Conservation (phyloP, 805 yeast species). For the Yamadazyma insecticola region DNA sequence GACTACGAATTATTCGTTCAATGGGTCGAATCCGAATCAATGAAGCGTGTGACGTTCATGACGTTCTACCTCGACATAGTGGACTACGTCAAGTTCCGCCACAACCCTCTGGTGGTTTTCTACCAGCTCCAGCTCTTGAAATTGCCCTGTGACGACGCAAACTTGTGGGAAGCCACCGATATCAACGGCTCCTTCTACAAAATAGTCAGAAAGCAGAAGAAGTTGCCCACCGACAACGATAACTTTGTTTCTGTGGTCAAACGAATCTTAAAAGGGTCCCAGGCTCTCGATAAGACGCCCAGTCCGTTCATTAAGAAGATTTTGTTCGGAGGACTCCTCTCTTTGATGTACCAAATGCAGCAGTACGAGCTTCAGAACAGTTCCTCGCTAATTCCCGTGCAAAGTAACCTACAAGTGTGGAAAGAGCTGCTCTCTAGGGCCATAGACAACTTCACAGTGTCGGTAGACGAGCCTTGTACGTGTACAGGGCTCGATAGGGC, state of each 20-base stretch:
- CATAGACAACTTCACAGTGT: constrained; percentile 46
- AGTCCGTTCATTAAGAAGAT: constrained; percentile 60
- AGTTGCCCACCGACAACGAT: constrained; percentile 13
- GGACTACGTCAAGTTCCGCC: constrained; percentile 77
- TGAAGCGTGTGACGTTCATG: constrained; percentile 75
- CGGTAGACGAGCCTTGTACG: constrained; percentile 7
- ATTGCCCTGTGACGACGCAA: constrained; percentile 36
- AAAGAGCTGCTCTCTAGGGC: constrained; percentile 66
- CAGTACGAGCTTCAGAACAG: constrained; percentile 41
- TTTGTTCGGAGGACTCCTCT: constrained; percentile 22
- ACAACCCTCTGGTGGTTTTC: constrained; percentile 45
- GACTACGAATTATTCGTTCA: constrained; percentile 42
- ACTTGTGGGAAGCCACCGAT: constrained; percentile 37
- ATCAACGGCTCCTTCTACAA: constrained; percentile 35
- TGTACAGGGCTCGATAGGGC: constrained; percentile 3
- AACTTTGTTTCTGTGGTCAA: constrained; percentile 40
- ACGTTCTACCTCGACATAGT: constrained; percentile 78
- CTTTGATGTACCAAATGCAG: constrained; percentile 26
- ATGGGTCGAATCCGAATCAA: constrained; percentile 79
- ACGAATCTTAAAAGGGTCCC: constrained; percentile 49
- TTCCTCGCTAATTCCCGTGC: constrained; percentile 22
- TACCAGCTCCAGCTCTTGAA: constrained; percentile 36
- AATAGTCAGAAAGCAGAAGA: constrained; percentile 33
- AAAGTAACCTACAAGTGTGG: constrained; percentile 42
- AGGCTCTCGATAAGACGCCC: constrained; percentile 14